Percentiles rank a stretch among this genome's conserved stretches.
Evolutionary conservation across 2,329 filamentous ascomycete genomes (phyloP).

Genomic region (Hymenoscyphus scutula): DNA sequence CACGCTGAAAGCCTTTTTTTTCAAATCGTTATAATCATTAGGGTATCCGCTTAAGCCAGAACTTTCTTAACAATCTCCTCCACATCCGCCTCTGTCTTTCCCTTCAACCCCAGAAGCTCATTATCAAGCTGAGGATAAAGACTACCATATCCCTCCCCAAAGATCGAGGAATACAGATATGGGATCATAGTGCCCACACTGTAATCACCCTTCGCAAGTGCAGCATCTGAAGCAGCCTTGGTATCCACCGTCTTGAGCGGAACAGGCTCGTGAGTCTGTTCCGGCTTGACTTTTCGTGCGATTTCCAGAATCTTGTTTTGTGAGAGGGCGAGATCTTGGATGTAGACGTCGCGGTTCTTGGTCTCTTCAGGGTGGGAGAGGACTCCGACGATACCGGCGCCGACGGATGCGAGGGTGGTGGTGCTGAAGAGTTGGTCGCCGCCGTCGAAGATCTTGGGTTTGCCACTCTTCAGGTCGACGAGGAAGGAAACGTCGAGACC

Average conservation of each 20-base stretch:
- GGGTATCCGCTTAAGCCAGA: background rate
- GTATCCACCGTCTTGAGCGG: conserved; percentile 18
- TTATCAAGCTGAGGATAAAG: conserved; percentile 41
- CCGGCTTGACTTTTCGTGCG: conserved; percentile 37
- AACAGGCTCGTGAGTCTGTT: conserved; percentile 31
- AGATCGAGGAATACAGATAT: conserved; percentile 38
- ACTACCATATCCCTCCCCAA: conserved; percentile 37
- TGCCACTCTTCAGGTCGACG: conserved; percentile 43
- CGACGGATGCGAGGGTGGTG: conserved; percentile 48
- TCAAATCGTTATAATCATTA: background rate
- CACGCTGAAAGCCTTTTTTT: background rate
- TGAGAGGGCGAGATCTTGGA: conserved; percentile 45
- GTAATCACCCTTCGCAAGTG: conserved; percentile 28
- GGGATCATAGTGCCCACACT: conserved; percentile 35
- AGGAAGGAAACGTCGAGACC: conserved; percentile 44
- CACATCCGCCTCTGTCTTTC: conserved; percentile 42
- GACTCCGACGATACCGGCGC: conserved; percentile 47
- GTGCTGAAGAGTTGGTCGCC: conserved; percentile 48
- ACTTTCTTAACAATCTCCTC: conserved; percentile 32
- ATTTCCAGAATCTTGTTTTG: conserved; percentile 42
- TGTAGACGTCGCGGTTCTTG: conserved; percentile 48
- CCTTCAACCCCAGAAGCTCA: conserved; percentile 44
- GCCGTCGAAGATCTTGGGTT: conserved; percentile 47
- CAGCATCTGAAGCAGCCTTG: conserved; percentile 23
- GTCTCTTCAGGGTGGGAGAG: conserved; percentile 51